Base-by-base conservation (phyloP, 1,139 yeast genomes). In the Sugiyamaella neomexicana region DNA sequence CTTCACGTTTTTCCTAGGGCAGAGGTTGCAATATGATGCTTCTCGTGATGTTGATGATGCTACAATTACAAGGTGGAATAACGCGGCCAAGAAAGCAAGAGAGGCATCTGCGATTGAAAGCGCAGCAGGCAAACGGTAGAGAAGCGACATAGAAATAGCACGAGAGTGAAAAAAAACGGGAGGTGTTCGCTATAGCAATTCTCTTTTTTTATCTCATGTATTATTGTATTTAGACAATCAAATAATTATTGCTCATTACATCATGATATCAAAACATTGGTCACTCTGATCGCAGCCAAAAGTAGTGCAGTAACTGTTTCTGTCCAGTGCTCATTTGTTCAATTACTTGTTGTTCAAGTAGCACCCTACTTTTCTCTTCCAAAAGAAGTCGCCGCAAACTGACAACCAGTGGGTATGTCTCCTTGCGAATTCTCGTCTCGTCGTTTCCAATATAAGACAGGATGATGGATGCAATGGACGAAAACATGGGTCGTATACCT, bases 81-180 rank as follows among this genome's bases (percentile, higher is more conserved):
- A 62, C 27, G 75, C 75, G 16, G 75, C 75, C n/a, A 65, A 63
- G 38, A 66, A 68, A 62, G 72, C 73, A 20, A 62, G 74, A 41
- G 68, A 65, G 52, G 53, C 63, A 15, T 58, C 66, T 20, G 69
- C 69, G 15, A 60, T 65, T n/a, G 42, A 59, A n/a, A 60, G 60
- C 20, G 68, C 58, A 23, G 53, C 63, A 13, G 64, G 63, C 12
- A 48, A 58, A 38, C 29, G 42, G 20, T 52, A 29, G 34, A 2
- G 10, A 12, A 29, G 34, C 7, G 34, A 12, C 34, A 29, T 29
- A 12, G 10, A 12, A 29, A 29, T 29, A 4, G 34, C n/a, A 29
- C n/a, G n/a, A 9, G 34, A 9, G 34, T 9, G n/a, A 29, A 29
- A 29, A 29, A 29, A 9, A 27, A 27, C 5, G 9, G 9, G 31